Evolutionary conservation across 768 basidiomycete genomes (phyloP).

Genomic region (Macrocybe gigantea): DNA sequence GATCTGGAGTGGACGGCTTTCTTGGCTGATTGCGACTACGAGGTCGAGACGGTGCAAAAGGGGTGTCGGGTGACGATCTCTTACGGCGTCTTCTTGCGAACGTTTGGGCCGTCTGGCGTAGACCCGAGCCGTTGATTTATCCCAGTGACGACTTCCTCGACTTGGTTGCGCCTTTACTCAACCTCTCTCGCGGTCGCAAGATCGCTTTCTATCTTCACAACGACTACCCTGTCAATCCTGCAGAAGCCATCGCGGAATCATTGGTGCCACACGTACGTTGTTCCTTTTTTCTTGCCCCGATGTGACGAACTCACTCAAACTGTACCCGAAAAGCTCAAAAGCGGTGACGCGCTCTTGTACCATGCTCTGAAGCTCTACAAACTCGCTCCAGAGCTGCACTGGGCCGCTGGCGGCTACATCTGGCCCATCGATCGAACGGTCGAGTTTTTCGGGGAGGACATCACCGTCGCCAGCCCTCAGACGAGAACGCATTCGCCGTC

Average conservation of each 20-base stretch:
- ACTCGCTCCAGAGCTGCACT: constrained; percentile 67
- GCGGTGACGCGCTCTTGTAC: constrained; percentile 69
- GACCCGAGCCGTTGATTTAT: constrained; percentile 57
- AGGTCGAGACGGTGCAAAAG: constrained; percentile 64
- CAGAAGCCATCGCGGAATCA: constrained; percentile 62
- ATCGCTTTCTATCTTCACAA: constrained; percentile 68
- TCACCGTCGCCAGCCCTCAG: constrained; percentile 15
- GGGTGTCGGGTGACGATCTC: constrained; percentile 67
- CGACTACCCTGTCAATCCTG: constrained; percentile 67
- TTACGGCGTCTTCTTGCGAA: constrained; percentile 66
- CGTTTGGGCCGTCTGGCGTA: constrained; percentile 50
- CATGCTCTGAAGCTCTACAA: constrained; percentile 76
- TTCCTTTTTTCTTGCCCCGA: not conserved
- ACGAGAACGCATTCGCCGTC: constrained; percentile 12
- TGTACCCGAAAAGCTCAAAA: constrained; percentile 51
- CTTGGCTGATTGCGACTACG: constrained; percentile 67
- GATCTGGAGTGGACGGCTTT: constrained; percentile 79
- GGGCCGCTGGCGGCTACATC: constrained; percentile 78
- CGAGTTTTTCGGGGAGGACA: constrained; percentile 48
- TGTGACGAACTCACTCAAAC: not conserved
- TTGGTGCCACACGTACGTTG: constrained; percentile 62
- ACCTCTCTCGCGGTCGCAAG: constrained; percentile 62
- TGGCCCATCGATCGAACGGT: constrained; percentile 73
- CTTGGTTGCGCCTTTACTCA: constrained; percentile 63
- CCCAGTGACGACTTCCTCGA: constrained; percentile 76